Base-by-base conservation (phyloP, 2,329 filamentous ascomycete genomes). In the Talaromyces sp. region DNA sequence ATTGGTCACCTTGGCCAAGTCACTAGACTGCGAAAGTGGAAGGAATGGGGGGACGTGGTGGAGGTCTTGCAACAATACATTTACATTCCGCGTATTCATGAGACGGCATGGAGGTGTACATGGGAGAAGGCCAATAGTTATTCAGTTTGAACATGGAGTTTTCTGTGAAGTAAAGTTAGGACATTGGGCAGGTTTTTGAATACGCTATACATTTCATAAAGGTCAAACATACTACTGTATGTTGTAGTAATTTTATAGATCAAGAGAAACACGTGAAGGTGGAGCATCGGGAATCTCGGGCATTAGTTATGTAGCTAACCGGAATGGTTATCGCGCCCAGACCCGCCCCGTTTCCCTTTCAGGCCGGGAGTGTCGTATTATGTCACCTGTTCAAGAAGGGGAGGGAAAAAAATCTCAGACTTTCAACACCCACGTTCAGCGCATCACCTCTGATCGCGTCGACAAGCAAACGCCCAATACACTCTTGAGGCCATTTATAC, bases 1-100 rank as follows among this genome's bases (percentile, higher is more conserved):
- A 60, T 73, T 50, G 64, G 69, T 49, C 64, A 64, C 13, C 63
- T 75, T 27, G 62, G 66, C 29, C 61, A 64, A 17, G 54, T 73
- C 24, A 62, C 63, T 19, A 64, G 64, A 57, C 59, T 73, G 24
- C 68, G 70, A 55, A 64, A 66, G 27, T 75, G 72, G 72, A 62
- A 62, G 32, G 55, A 56, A 2, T 75, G 71, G 72, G 64, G 65
- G 14, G 67, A 73, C 19, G 66, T 71, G 7, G 67, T 68, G 14
- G 52, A 61, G 4, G 59, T 69, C 4, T 53, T 75, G 62, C 46
- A 57, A 0, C 67, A 69, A 21, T 73, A 70, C 59, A 67, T 74
- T 49, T 74, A 70, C 57, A 54, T 71, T 19, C 59, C 65, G 8
- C 56, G 53, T 32, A 58, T 66, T 21, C 68, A 75, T 46, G 61